These are phyloP conservation scores for Suillus luteus DNA, from an alignment of 768 basidiomycete species.

Conservation along the genomic window DNA sequence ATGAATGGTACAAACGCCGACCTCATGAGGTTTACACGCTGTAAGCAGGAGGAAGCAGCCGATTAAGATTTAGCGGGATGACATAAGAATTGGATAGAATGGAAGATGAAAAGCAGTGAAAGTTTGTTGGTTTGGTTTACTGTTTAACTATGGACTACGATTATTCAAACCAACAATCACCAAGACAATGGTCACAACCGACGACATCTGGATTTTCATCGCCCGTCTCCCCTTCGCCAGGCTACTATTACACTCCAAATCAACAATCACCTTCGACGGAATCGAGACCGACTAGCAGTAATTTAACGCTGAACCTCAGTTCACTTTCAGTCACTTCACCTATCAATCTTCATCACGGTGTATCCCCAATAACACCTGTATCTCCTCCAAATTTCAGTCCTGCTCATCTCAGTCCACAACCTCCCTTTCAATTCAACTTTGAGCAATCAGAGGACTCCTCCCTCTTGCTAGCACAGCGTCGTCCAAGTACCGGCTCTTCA, in stretches of 20 bases:
- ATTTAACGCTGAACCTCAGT: slow-evolving; percentile 68
- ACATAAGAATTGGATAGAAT: too few relatives aligned
- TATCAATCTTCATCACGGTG: slow-evolving; percentile 45
- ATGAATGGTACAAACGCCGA: too few relatives aligned
- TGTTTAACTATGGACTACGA: slow-evolving; percentile 27
- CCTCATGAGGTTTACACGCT: too few relatives aligned
- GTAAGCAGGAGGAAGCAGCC: too few relatives aligned
- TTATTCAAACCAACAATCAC: slow-evolving; percentile 37
- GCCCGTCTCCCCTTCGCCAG: slow-evolving; percentile 25
- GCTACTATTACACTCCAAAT: slow-evolving; percentile 23
- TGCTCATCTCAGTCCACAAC: slow-evolving; percentile 44
- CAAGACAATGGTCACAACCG: slow-evolving; percentile 34
- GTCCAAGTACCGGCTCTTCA: slow-evolving; percentile 43
- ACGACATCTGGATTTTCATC: slow-evolving; percentile 24
- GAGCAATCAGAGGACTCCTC: slow-evolving; percentile 34
- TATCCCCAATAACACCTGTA: slow-evolving; percentile 62
- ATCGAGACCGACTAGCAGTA: slow-evolving; percentile 33
- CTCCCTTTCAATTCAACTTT: slow-evolving; percentile 55
- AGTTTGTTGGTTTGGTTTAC: too few relatives aligned
- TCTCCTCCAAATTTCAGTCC: slow-evolving; percentile 47
- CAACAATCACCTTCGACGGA: slow-evolving; percentile 21
- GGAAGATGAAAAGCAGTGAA: too few relatives aligned
- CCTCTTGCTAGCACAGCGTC: slow-evolving; percentile 33
- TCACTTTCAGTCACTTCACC: slow-evolving; percentile 68
- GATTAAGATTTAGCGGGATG: too few relatives aligned